Conservation (phyloP, 768 basidiomycete species). For the Russula vinacea region DNA sequence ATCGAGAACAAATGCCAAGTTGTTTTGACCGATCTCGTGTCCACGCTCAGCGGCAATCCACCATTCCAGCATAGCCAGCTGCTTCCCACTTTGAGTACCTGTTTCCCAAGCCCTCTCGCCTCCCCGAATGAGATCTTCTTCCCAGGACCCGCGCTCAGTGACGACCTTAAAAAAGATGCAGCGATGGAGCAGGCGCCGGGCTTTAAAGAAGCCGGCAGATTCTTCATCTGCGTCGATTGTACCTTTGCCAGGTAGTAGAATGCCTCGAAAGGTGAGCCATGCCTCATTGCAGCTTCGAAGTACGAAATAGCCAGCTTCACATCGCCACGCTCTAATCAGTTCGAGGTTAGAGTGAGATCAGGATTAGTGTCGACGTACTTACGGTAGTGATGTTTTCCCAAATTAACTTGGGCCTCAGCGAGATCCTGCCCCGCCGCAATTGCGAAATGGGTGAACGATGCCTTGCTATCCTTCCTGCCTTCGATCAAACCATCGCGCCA, state of each 20-base stretch:
- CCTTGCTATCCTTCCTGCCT: conserved; percentile 58
- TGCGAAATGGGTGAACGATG: conserved; percentile 64
- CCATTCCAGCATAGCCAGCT: conserved; percentile 88
- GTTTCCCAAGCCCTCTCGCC: conserved; percentile 75
- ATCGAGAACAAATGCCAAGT: conserved; percentile 87
- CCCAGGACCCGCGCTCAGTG: conserved; percentile 86
- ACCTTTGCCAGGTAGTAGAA: conserved; percentile 91
- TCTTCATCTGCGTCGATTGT: conserved; percentile 57
- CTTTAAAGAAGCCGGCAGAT: conserved; percentile 46
- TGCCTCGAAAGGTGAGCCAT: conserved; percentile 91
- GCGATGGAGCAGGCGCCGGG: conserved; percentile 84
- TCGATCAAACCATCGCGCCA: conserved; percentile 83
- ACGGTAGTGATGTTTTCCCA: conserved; percentile 80
- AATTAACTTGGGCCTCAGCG: conserved; percentile 87
- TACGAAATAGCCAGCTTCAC: conserved; percentile 59
- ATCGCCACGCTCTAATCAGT: conserved; percentile 62
- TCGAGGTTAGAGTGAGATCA: conserved; percentile 15
- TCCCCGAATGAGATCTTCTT: conserved; percentile 74
- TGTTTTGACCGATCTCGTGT: conserved; percentile 90
- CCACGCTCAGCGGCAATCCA: conserved; percentile 94
- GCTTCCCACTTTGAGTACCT: conserved; percentile 65
- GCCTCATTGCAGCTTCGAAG: conserved; percentile 81
- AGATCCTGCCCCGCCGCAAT: conserved; percentile 84
- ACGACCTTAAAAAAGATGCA: conserved; percentile 90
- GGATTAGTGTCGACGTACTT: conserved; percentile 26